Base-by-base conservation (phyloP, 2,329 filamentous ascomycete genomes). In the Phaeosphaeria sp. region DNA sequence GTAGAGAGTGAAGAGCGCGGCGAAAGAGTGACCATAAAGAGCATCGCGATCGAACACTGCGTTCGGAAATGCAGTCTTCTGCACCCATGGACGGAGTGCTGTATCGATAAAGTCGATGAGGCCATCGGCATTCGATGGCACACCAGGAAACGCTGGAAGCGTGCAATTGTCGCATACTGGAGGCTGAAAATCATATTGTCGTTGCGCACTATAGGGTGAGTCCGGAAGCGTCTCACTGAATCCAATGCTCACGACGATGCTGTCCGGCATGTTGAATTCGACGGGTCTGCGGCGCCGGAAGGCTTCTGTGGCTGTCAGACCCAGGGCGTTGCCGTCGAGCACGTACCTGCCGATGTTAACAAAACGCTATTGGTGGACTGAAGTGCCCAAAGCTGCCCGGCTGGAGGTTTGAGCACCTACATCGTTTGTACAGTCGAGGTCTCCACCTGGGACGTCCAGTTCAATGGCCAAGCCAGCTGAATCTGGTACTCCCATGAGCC, bases 11-110 rank as follows among this genome's bases (percentile, higher is more conserved):
- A 84, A 84, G 0, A 84, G 69, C 0, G 81, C 83, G 1, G 81
- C 82, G 23, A 81, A 83, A 0, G 82, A 84, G 55, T 84, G 82
- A 0, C 82, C 82, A 42, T 78, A 83, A 0, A 84, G 68, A 0
- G 79, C 82, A 49, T 79, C 80, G 22, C 76, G 75, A 1, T 70
- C 66, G 17, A 77, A 72, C 0, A 59, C 63, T 2, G 75, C 63
- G n/a, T 67, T 69, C 1, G 64, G 71, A 55, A 72, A 81, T 23
- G 58, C 70, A 23, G 58, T 60, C 2, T 62, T 47, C 6, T 58
- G 64, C 25, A 75, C 64, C 72, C 71, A 75, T 2, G 78, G 71
- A 51, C 77, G 77, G 2, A 82, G 71, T 2, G 75, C 70, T 1
- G 72, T 69, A 47, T 79, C 70, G 25, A 84, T 79, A 54, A 82